Evolutionary conservation across 345 rosid species (phyloP).

Genomic region (Brassica incana): DNA sequence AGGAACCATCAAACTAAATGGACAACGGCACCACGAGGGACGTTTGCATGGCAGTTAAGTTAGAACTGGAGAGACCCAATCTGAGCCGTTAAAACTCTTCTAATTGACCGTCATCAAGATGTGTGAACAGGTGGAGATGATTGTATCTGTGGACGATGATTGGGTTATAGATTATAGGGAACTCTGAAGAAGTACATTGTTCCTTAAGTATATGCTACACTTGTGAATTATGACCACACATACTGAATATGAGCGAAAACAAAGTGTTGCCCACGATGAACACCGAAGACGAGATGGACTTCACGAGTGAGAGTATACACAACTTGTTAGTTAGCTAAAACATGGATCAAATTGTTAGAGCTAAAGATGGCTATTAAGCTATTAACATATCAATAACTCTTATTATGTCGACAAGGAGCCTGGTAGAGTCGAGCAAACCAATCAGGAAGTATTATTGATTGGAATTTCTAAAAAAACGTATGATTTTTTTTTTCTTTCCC

Average conservation of each 20-base stretch:
- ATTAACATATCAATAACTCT: neutral
- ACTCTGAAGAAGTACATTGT: neutral
- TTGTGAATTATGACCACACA: neutral
- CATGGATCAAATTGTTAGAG: neutral
- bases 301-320: neutral
- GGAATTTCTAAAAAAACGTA: neutral
- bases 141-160: neutral
- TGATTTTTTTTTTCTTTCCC: neutral
- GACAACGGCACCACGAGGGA: slow-evolving; percentile 72
- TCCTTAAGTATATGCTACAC: neutral
- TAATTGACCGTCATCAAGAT: neutral
- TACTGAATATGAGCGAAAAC: neutral
- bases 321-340: neutral
- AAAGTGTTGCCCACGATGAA: neutral
- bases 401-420: neutral
- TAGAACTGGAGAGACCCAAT: neutral
- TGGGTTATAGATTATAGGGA: neutral
- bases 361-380: neutral
- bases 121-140: neutral
- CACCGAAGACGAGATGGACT: neutral
- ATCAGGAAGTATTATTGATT: neutral
- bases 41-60: slow-evolving; percentile 61
- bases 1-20: slow-evolving; percentile 74
- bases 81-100: neutral
- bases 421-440: neutral